Base-by-base conservation (phyloP, 345 rosid genomes). In the Gynandropsis gynandra region DNA sequence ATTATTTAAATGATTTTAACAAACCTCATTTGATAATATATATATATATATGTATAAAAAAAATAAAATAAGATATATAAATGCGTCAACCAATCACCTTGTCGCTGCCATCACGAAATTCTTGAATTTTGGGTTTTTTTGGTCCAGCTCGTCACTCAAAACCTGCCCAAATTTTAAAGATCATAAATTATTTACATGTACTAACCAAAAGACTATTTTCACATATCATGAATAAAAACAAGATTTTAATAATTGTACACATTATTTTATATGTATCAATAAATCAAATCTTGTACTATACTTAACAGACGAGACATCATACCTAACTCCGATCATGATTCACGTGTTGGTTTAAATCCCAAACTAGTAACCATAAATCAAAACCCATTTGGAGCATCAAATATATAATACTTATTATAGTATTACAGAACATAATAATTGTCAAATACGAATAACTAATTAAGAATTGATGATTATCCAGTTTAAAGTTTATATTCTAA, bases 81-180 rank as follows among this genome's bases (percentile, higher is more conserved):
- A 24, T 24, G 29, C 5, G 29, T 39, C 7, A 44, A 57, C 17
- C 58, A 34, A 45, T 34, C 49, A 82, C 98, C 98, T 82, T 21
- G 98, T 87, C 5, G 98, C 98, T 63, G 95, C 87, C 84, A 87
- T 76, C 40, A 82, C 73, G 10, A 85, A 62, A 41, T 73, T 68
- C 54, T 82, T 87, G 16, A 92, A 64, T 76, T 79, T 87, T 53
- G 72, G 67, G 47, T 70, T 58, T 55, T 65, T 75, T 49, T 74
- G 74, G 29, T 71, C 81, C 16, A 76, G 63, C 51, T 76, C 88
- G 27, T 58, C 73, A 35, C 79, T 72, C 64, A 87, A 40, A 31
- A 74, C 81, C 98, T 90, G 52, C 47, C n/a, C n/a, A n/a, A 18
- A 45, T 11, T 29, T 15, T 8, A 36, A 54, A 21, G n/a, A 12